A percentile compares a stretch with the other conserved stretches of the same genome.
phyloP scores from a whole-genome alignment of 176 grass and related monocot genomes.

The Musa schizocarpa region DNA sequence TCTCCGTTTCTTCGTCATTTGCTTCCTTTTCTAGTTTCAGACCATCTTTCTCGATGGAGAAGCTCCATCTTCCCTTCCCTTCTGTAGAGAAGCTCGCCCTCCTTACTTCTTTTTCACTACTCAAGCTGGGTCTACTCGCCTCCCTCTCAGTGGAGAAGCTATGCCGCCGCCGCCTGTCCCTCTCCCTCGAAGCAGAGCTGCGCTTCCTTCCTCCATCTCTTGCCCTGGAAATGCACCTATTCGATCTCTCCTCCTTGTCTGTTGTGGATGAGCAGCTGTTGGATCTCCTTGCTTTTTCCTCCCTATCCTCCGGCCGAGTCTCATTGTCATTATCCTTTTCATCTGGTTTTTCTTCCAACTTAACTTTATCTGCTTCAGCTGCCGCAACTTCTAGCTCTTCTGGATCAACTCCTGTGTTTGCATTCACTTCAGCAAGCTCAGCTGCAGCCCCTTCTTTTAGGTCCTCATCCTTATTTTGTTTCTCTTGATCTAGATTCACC shows the following conservation, averaged over 20 bases:
- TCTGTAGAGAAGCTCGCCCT: conserved; percentile 82
- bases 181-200: conserved; percentile 37
- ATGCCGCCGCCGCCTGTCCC: conserved; percentile 46
- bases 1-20: conserved; percentile 26
- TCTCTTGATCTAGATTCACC: not conserved
- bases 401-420: not conserved
- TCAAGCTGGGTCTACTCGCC: conserved; percentile 43
- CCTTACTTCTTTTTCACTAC: conserved; percentile 57
- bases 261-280: conserved; percentile 34
- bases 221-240: not conserved
- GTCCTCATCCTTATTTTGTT: not conserved
- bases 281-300: conserved; percentile 10
- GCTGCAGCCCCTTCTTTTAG: conserved; percentile 4
- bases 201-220: conserved; percentile 28
- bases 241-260: conserved; percentile 57
- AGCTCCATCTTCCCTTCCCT: conserved; percentile 67
- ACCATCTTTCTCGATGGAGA: conserved; percentile 75
- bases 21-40: conserved; percentile 38
- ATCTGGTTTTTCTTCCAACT: not conserved
- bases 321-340: not conserved
- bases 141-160: conserved; percentile 87
- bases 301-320: not conserved
- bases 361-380: conserved; percentile 12
- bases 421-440: not conserved
- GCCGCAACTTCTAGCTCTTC: conserved; percentile 4